These are phyloP conservation scores for Diospyros kaki DNA, from an alignment of 148 eudicot genomes.

Conservation along the genomic window DNA sequence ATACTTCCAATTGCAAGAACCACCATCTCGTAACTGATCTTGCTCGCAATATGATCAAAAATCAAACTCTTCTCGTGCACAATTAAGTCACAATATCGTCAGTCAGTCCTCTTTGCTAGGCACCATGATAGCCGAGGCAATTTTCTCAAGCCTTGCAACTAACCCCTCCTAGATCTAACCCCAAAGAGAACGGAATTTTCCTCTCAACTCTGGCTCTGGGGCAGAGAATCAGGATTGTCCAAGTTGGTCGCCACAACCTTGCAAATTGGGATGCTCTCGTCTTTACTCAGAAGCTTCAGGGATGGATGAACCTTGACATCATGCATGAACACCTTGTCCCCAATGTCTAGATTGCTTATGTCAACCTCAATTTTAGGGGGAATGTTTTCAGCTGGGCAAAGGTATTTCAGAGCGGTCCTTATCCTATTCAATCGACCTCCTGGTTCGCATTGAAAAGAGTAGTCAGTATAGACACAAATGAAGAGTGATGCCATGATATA, in stretches of 20 bases:
- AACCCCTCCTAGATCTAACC: neutral
- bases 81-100: neutral
- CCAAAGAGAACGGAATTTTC: neutral
- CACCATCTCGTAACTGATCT: too few relatives aligned
- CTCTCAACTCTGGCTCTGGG: neutral
- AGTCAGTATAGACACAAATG: neutral
- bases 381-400: constrained; percentile 77
- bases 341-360: constrained; percentile 76
- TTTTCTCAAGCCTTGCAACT: neutral
- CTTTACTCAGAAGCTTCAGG: constrained; percentile 65
- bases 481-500: neutral
- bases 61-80: neutral
- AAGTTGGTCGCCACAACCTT: constrained; percentile 44
- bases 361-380: constrained; percentile 89
- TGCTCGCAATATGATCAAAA: too few relatives aligned
- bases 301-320: constrained; percentile 63
- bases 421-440: constrained; percentile 63
- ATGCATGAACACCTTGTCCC: constrained; percentile 50
- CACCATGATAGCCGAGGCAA: neutral
- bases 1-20: too few relatives aligned
- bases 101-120: neutral
- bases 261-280: constrained; percentile 62
- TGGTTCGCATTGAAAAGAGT: constrained; percentile 27
- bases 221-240: constrained; percentile 13
- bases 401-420: constrained; percentile 57